These are phyloP conservation scores for Auricularia sp. DNA, from an alignment of 768 basidiomycete genomes.

Conservation along the genomic window DNA sequence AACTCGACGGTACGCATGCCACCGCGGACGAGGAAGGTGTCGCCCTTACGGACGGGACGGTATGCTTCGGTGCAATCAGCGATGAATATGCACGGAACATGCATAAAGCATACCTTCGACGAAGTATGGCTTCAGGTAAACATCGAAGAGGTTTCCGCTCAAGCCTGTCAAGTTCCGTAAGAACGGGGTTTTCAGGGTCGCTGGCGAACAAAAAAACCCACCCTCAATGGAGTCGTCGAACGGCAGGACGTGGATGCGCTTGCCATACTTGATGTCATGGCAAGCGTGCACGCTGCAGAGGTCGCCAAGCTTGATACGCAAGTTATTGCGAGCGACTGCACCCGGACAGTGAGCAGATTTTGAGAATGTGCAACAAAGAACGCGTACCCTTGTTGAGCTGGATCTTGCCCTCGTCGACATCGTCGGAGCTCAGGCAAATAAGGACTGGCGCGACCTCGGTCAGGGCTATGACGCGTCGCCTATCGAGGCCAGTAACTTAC, in stretches of 20 bases:
- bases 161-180: slow-evolving; percentile 29
- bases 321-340: slow-evolving; percentile 94
- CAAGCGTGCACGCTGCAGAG: slow-evolving; percentile 93
- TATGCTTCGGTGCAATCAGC: slow-evolving; percentile 44
- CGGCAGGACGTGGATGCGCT: slow-evolving; percentile 90
- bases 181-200: too few relatives aligned
- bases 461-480: not conserved
- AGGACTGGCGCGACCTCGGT: slow-evolving; percentile 42
- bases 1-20: slow-evolving; percentile 99
- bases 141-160: slow-evolving; percentile 96
- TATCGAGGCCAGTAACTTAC: slow-evolving; percentile 10
- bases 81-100: not conserved
- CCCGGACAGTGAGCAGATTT: not conserved
- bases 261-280: slow-evolving; percentile 97
- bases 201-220: slow-evolving; percentile 3
- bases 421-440: slow-evolving; percentile 90
- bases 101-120: slow-evolving; percentile 57
- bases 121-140: slow-evolving; percentile 98
- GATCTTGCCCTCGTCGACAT: slow-evolving; percentile 96
- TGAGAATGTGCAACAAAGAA: not conserved
- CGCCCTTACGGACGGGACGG: slow-evolving; percentile 91
- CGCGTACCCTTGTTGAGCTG: slow-evolving; percentile 81
- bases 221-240: slow-evolving; percentile 99
- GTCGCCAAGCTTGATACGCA: slow-evolving; percentile 95
- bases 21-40: slow-evolving; percentile 97